Evolutionary conservation across 228 moss, liverwort and hornwort species (phyloP).

Genomic region (Sphagnum magellanicum): DNA sequence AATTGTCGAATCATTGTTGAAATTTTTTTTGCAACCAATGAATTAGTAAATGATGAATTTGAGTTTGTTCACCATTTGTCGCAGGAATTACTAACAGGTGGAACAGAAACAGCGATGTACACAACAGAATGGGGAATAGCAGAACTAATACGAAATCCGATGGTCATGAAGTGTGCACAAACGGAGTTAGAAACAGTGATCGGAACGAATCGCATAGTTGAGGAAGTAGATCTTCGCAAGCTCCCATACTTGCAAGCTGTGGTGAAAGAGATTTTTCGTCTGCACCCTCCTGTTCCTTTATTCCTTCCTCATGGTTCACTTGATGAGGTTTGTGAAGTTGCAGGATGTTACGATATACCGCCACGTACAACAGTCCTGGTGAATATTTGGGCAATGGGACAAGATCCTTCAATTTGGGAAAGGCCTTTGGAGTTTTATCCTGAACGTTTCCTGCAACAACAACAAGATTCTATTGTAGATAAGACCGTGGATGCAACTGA

Average conservation of each 20-base stretch:
- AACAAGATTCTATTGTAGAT: too few species aligned
- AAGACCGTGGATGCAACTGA: conserved; percentile 5
- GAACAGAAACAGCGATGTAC: too few species aligned
- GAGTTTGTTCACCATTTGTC: too few species aligned
- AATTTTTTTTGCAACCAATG: too few species aligned
- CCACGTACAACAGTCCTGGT: conserved; percentile 34
- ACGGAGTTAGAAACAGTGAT: conserved; percentile 30
- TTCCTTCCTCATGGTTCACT: conserved; percentile 25
- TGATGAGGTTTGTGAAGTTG: conserved; percentile 12
- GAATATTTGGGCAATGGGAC: conserved; percentile 21
- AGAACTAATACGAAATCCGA: conserved; percentile 18
- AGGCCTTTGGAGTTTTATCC: conserved; percentile 14
- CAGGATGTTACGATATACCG: conserved; percentile 18
- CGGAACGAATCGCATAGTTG: conserved; percentile 28
- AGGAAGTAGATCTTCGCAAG: conserved; percentile 16
- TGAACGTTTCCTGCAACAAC: conserved; percentile 19
- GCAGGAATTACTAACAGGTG: too few species aligned
- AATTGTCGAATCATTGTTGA: too few species aligned
- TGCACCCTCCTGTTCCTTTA: conserved; percentile 23
- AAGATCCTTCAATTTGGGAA: conserved; percentile 1
- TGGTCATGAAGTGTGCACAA: conserved; percentile 27
- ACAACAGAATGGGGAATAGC: conserved; percentile 8
- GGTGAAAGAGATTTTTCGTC: conserved; percentile 27
- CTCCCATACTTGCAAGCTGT: conserved; percentile 32
- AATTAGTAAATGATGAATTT: too few species aligned